Percentiles rank a stretch among this genome's conserved stretches.
Evolutionary conservation across 495 filamentous ascomycete species (phyloP).

Genomic region (Acidomyces sp.): DNA sequence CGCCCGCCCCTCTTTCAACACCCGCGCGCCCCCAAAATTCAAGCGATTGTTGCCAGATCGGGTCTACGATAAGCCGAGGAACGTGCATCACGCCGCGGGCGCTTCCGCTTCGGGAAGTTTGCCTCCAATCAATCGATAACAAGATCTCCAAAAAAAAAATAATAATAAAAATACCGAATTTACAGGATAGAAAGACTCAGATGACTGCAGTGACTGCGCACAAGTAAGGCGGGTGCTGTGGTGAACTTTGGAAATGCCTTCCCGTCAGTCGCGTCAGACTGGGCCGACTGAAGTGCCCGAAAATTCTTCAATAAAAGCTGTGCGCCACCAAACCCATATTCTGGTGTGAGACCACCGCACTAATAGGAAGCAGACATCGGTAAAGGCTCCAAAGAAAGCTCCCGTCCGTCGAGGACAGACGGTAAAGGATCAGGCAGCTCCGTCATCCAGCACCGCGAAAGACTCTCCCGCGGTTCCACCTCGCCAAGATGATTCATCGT

Average conservation of each 20-base stretch:
- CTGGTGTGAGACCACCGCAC: not conserved
- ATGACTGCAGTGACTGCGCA: too few relatives aligned
- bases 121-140: too few relatives aligned
- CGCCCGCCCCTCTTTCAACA: too few relatives aligned
- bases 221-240: too few relatives aligned
- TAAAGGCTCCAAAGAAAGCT: slow-evolving; percentile 8
- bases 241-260: not conserved
- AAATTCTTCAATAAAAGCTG: slow-evolving; percentile 13
- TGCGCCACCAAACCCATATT: not conserved
- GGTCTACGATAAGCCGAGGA: too few relatives aligned
- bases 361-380: slow-evolving; percentile 5
- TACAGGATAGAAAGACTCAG: too few relatives aligned
- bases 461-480: not conserved
- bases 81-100: too few relatives aligned
- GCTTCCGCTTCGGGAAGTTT: too few relatives aligned
- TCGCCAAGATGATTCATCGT: not conserved
- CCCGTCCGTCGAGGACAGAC: slow-evolving; percentile 1
- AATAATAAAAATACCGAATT: too few relatives aligned
- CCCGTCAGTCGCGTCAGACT: not conserved
- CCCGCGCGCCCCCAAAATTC: too few relatives aligned
- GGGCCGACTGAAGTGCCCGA: slow-evolving; percentile 16
- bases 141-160: too few relatives aligned
- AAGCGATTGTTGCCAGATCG: too few relatives aligned
- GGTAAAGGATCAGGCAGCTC: slow-evolving; percentile 5
- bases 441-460: not conserved